Evolutionary conservation across 495 filamentous ascomycete genomes (phyloP).

Genomic region (Mycothermus thermophilus): DNA sequence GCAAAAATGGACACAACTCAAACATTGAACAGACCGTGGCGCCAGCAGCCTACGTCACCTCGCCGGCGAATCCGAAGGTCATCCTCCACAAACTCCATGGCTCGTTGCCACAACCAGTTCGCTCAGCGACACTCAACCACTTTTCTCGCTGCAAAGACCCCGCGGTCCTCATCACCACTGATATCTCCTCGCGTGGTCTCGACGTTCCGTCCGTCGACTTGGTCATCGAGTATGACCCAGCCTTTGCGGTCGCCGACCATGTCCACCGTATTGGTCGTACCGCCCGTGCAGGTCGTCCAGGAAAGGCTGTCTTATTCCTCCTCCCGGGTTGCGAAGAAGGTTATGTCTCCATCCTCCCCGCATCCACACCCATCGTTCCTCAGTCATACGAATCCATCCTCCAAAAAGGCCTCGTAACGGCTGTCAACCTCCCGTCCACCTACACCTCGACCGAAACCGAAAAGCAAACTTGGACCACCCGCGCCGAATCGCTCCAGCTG

Average conservation of each 20-base stretch:
- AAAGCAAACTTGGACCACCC: constrained; percentile 27
- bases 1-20: constrained; percentile 11
- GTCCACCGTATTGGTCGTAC: constrained; percentile 90
- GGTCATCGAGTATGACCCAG: constrained; percentile 87
- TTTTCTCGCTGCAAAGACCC: constrained; percentile 56
- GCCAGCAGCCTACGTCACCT: constrained; percentile 34
- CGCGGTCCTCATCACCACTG: constrained; percentile 77
- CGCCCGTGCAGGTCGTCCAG: constrained; percentile 76
- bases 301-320: constrained; percentile 79
- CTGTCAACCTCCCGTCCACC: constrained; percentile 23
- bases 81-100: constrained; percentile 81
- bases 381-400: constrained; percentile 37
- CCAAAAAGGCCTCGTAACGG: constrained; percentile 38
- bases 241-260: constrained; percentile 82
- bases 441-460: constrained; percentile 9
- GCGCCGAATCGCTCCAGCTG: constrained; percentile 35
- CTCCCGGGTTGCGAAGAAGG: constrained; percentile 82
- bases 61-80: constrained; percentile 38
- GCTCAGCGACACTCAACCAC: constrained; percentile 67
- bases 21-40: constrained; percentile 29
- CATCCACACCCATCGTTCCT: constrained; percentile 20
- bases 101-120: constrained; percentile 74
- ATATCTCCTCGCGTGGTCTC: constrained; percentile 86
- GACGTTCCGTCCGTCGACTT: constrained; percentile 90
- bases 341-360: constrained; percentile 61